phyloP scores from a whole-genome alignment of 2,329 filamentous ascomycete species.

The Phialophora verrucosa region DNA sequence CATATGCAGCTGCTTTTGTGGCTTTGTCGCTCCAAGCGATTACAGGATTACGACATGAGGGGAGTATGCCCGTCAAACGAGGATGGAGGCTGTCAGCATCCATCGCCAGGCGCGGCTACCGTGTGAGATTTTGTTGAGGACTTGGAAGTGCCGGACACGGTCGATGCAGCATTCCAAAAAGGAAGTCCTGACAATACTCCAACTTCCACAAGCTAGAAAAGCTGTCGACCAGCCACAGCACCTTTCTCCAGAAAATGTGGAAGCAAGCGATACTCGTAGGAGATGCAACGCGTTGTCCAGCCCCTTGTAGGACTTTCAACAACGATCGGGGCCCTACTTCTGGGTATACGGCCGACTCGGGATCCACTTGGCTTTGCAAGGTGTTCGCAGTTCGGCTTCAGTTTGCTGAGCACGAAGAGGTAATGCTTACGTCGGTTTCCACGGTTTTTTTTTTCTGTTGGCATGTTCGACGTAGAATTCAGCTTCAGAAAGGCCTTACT shows the following conservation, averaged over 20 bases:
- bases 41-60: not conserved
- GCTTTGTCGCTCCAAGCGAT: not conserved
- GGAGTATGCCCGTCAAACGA: not conserved
- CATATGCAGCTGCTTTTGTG: constrained; percentile 9
- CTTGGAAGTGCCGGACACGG: not conserved
- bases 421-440: not conserved
- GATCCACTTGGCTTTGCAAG: not conserved
- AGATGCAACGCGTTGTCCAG: not conserved
- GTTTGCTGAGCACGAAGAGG: not conserved
- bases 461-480: not conserved
- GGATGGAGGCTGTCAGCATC: constrained; percentile 2
- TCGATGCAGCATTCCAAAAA: not conserved
- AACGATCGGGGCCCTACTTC: not conserved
- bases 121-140: not conserved
- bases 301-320: not conserved
- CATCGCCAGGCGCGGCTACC: not conserved
- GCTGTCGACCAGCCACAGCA: not conserved
- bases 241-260: not conserved
- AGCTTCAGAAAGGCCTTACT: not conserved
- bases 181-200: not conserved
- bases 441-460: not conserved
- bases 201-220: not conserved
- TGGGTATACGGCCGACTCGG: not conserved
- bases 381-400: not conserved
- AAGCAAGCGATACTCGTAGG: not conserved